Evolutionary conservation across 2,329 filamentous ascomycete genomes (phyloP).

Genomic region (Bisporella sp.): DNA sequence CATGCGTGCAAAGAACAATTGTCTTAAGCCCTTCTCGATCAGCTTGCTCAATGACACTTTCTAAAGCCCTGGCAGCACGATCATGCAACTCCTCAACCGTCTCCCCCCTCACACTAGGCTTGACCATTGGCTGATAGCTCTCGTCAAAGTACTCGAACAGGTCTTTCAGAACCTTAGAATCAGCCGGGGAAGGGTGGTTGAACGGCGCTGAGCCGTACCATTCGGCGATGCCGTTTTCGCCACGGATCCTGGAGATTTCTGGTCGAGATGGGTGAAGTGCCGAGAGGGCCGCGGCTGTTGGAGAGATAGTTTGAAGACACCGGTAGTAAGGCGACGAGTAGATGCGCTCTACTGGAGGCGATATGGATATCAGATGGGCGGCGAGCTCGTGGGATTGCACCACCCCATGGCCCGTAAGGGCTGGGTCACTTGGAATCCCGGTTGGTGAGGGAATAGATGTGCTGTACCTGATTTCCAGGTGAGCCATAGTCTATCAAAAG

Average conservation of each 20-base stretch:
- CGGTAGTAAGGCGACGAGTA: slow-evolving; percentile 86
- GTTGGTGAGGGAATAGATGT: slow-evolving; percentile 73
- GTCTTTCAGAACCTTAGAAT: slow-evolving; percentile 50
- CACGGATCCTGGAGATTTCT: slow-evolving; percentile 37
- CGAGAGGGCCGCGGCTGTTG: slow-evolving; percentile 49
- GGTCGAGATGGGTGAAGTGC: slow-evolving; percentile 7
- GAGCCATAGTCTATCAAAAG: neutral
- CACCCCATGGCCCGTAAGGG: slow-evolving; percentile 80
- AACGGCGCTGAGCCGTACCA: slow-evolving; percentile 89
- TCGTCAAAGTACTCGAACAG: slow-evolving; percentile 57
- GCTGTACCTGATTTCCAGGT: slow-evolving; percentile 59
- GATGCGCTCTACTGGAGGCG: slow-evolving; percentile 65
- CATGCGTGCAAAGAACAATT: slow-evolving; percentile 81
- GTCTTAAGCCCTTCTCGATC: slow-evolving; percentile 64
- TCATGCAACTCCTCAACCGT: slow-evolving; percentile 72
- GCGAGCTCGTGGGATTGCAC: slow-evolving; percentile 75
- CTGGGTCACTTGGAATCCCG: slow-evolving; percentile 79
- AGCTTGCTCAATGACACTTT: slow-evolving; percentile 63
- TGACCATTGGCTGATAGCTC: slow-evolving; percentile 57
- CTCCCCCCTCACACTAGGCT: slow-evolving; percentile 71
- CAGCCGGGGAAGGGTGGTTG: slow-evolving; percentile 73
- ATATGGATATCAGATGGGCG: slow-evolving; percentile 50
- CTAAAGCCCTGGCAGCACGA: slow-evolving; percentile 64
- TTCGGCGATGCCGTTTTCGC: slow-evolving; percentile 62
- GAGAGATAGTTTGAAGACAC: slow-evolving; percentile 76